phyloP scores from a whole-genome alignment of 2,329 filamentous ascomycete species.

The Calycina herbarum region DNA sequence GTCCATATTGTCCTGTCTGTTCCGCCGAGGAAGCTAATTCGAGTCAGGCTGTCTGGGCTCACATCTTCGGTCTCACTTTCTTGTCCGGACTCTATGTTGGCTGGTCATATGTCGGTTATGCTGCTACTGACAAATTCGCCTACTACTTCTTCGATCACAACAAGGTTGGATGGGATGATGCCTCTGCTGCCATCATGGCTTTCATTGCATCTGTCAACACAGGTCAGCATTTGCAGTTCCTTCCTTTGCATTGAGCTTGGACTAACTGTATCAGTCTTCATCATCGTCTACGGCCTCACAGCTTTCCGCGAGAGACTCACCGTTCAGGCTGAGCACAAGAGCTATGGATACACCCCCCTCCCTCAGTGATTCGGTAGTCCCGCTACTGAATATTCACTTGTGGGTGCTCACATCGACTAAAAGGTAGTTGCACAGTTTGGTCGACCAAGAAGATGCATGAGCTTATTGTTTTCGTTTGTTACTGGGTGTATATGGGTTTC shows the following conservation, averaged over 20 bases:
- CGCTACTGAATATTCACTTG: background rate
- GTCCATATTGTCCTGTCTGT: conserved; percentile 11
- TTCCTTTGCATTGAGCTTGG: background rate
- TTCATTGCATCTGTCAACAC: conserved; percentile 26
- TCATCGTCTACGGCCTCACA: conserved; percentile 27
- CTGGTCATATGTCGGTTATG: conserved; percentile 36
- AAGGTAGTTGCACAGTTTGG: background rate
- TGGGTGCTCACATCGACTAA: background rate
- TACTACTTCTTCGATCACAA: conserved; percentile 38
- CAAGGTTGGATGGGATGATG: conserved; percentile 32
- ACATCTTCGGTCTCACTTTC: conserved; percentile 28
- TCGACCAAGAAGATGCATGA: background rate
- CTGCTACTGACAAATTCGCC: conserved; percentile 30
- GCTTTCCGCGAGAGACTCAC: conserved; percentile 27
- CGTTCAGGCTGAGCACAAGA: conserved; percentile 25
- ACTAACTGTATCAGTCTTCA: conserved; percentile 24
- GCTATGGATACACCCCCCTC: conserved; percentile 26
- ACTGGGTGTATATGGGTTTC: background rate
- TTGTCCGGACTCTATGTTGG: conserved; percentile 32
- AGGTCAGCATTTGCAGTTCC: conserved; percentile 25
- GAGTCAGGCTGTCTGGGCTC: conserved; percentile 30
- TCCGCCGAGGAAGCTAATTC: conserved; percentile 17
- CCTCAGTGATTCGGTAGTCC: conserved; percentile 21
- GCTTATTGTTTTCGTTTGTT: background rate
- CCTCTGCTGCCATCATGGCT: conserved; percentile 23